Conservation (phyloP, 371 early-diverging fungal species). For the Nematocida sp. region DNA sequence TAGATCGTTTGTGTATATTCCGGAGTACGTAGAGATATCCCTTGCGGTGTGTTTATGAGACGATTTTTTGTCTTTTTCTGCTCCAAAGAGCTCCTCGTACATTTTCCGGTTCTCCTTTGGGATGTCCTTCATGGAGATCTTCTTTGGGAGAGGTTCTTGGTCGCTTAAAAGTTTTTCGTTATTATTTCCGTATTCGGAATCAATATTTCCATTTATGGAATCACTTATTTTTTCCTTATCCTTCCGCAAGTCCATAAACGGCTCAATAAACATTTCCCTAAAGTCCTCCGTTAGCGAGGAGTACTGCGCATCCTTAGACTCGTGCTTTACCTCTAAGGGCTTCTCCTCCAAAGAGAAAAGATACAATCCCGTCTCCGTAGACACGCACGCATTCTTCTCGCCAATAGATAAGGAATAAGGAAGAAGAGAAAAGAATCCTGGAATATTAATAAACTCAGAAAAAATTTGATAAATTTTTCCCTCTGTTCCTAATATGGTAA, state of each 20-base stretch:
- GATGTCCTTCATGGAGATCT: neutral
- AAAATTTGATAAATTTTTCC: neutral
- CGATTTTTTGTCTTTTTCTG: neutral
- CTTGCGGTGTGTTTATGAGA: neutral
- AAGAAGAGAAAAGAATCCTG: neutral
- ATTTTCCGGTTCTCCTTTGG: neutral
- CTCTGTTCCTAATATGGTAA: slow-evolving; percentile 26
- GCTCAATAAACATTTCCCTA: neutral
- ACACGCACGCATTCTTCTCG: neutral
- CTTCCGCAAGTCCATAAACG: too few species aligned
- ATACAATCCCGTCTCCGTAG: neutral
- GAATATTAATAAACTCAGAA: neutral
- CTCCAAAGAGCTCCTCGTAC: neutral
- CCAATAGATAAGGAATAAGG: slow-evolving; percentile 2
- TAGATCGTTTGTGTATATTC: neutral
- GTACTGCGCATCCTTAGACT: neutral
- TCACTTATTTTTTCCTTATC: too few species aligned
- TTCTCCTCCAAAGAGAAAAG: neutral
- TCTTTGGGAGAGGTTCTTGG: neutral
- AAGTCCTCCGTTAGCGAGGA: neutral
- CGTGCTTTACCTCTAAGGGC: neutral
- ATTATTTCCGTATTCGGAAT: neutral
- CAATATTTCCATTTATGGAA: too few species aligned
- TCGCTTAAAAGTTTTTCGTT: neutral
- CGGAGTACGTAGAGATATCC: too few species aligned